Base-by-base conservation (phyloP, 495 filamentous ascomycete genomes). In the Aspergillus bertholletiae region DNA sequence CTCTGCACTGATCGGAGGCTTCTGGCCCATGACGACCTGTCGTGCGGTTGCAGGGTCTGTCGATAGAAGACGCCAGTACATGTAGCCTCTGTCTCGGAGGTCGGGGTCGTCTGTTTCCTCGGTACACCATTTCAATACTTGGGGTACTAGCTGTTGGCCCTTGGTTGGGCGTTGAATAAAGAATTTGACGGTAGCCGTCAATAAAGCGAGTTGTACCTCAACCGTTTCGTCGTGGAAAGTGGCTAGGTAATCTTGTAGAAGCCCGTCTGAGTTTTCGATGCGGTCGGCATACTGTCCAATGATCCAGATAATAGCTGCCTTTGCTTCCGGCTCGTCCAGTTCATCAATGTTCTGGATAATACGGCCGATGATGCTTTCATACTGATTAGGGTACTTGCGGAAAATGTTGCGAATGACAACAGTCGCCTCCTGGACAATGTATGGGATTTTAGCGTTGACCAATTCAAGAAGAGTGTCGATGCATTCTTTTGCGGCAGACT, bases 351-450 rank as follows among this genome's bases (percentile, higher is more conserved):
- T 91, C 71, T 96, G 89, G 74, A 96, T 97, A 1, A 99, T 83
- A 7, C 91, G 90, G 13, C 86, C 84, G 68, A 99, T 99, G 73
- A 99, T 97, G 54, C 86, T 89, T 72, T 99, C 94, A 69, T 99
- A 99, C 67, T 96, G 88, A 66, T 97, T 96, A 5, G 94, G 94
- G 67, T 99, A 99, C 71, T 97, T 97, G 55, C 94, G 85, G 81
- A 99, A 97, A 65, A 99, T 97, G 70, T 99, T 97, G 58, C 91
- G 87, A 63, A 99, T 99, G 18, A 99, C 94, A 22, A 99, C 94
- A 0, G 95, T 99, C n/a, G 94, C 94, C 73, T 99, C 94, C 70
- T 99, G 94, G 5, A 99, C 94, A 50, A 99, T 97, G 68, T 99
- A 99, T n/a, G 89, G 91, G 45, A 99, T 89, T 73, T 97, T 97